A percentile compares a stretch with the other conserved stretches of the same genome.
Conservation (phyloP, 1,284 basidiomycete species). For the Apiotrichum siamense region DNA sequence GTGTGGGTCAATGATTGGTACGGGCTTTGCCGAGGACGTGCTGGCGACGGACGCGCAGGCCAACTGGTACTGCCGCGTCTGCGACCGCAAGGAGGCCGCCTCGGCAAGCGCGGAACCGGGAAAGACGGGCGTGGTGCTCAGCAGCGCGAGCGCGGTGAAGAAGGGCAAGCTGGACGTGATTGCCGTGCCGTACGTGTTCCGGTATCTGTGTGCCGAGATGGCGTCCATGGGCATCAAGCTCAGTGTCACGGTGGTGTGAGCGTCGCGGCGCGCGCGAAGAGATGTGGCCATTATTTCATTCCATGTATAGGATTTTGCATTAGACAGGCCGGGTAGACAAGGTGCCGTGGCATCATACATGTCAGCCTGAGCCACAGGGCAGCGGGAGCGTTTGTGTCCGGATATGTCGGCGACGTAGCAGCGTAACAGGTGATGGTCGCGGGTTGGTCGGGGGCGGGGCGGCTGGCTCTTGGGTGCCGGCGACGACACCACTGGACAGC, state of each 20-base stretch:
- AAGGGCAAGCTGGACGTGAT: conserved; percentile 79
- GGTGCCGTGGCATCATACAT: too few relatives aligned
- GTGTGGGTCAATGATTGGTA: conserved; percentile 89
- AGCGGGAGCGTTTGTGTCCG: too few relatives aligned
- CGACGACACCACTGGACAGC: too few relatives aligned
- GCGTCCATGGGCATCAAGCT: conserved; percentile 56
- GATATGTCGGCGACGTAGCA: too few relatives aligned
- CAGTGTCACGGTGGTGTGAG: conserved; percentile 37
- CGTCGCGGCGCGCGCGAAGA: not conserved
- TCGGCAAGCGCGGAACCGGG: conserved; percentile 8
- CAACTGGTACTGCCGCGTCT: conserved; percentile 84
- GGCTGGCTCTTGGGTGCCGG: too few relatives aligned
- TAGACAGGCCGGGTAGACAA: too few relatives aligned
- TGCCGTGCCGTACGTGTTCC: conserved; percentile 67
- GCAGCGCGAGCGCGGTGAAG: conserved; percentile 6
- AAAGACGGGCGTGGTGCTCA: conserved; percentile 25
- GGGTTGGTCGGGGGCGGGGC: too few relatives aligned
- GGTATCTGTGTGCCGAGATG: conserved; percentile 53
- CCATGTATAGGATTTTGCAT: too few relatives aligned
- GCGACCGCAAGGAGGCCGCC: conserved; percentile 56
- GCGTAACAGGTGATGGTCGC: too few relatives aligned
- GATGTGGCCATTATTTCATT: too few relatives aligned
- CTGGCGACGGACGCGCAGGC: conserved; percentile 55
- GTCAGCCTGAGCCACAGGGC: too few relatives aligned
- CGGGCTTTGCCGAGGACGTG: conserved; percentile 75